Evolutionary conservation across 495 filamentous ascomycete species (phyloP), one percentile per base, ranked within the genome.

Genomic region (Pseudevernia furfuracea): DNA sequence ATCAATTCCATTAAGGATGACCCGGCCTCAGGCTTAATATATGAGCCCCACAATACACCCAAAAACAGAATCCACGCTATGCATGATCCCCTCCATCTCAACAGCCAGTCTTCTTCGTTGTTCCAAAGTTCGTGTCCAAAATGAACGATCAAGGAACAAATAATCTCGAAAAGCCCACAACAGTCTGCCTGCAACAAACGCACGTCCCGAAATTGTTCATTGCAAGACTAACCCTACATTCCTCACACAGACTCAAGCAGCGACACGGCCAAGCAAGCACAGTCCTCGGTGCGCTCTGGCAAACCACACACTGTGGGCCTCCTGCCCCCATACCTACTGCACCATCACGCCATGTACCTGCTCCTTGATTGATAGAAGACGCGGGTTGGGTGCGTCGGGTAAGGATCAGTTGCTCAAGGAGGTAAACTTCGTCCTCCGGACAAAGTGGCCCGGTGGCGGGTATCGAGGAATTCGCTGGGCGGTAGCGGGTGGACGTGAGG

Each of bases 171-270:
- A 94, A 97, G 30, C 91, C 93, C 36, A 83, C 84, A 32, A 96
- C 89, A 66, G 93, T 88, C 66, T 88, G 83, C 58, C 94, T 81
- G 72, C 94, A 97, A 67, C 93, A 97, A 28, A 97, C 91, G 68
- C 94, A 98, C 69, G 88, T 93, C 52, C 90, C 88, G 71, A 93
- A 97, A 74, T 97, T 97, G 70, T 96, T 96, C 89, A 95, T 89
- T 11, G 94, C 94, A 38, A 98, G 81, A 60, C 88, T 91, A 32
- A 98, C 88, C 25, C 94, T 80, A 74, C 94, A 97, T 61, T 97
- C 94, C 71, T 98, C 94, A 71, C 94, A 97, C 32, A 96, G 79
- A 66, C 90, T 92, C 53, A 98, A 80, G 72, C 94, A 98, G 25
- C 95, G 85, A 71, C 94, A 98, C 4, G 94, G 94, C 95, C 95